Base-by-base conservation (phyloP, 805 yeast species). In the Kodamaea lidongshanica region DNA sequence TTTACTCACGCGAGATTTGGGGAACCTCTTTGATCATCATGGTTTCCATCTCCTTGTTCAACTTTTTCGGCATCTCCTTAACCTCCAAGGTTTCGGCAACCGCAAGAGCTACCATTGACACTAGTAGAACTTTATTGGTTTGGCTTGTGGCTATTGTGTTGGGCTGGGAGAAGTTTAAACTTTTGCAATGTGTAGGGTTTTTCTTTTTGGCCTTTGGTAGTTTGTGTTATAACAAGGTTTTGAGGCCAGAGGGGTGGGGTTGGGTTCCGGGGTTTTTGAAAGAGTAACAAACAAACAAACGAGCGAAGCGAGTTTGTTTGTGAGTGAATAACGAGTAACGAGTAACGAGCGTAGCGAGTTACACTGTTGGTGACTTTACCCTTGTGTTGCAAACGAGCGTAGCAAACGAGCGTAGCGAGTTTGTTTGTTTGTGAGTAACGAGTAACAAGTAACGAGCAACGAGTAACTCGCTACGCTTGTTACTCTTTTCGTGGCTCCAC, bases 91-190 rank as follows among this genome's bases (percentile, higher is more conserved):
- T 82, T 27, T 76, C 81, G 30, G 92, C 94, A 19, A 82, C 94
- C 1, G 68, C 88, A 2, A 65, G 92, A 46, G 76, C 86, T 13
- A 83, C 92, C 2, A 71, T 83, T 29, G 94, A 83, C 46, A 77
- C 87, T 0, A 77, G 82, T 36, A 66, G 94, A 40, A 82, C 92
- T 0, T 54, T 81, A 14, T 54, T 79, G 16, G 88, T 83, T 11
- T 83, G 94, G 94, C 21, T 77, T 1, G 70, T 79, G 6, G 83
- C 92, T 0, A 57, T 83, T 29, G 30, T 54, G 13, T 45, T 82
- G 39, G 92, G 89, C 3, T 83, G 92, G 94, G 92, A 83, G 52
- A 44, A 63, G 1, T 83, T 81, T 56, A 64, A 65, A 12, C 44
- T 58, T n/a, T 52, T 78, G 30, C 94, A 83, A 50, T 56, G 76